A percentile compares a stretch with the other conserved stretches of the same genome.
Conservation (phyloP, 2,329 filamentous ascomycete species). For the Ceratocystis smalleyi region DNA sequence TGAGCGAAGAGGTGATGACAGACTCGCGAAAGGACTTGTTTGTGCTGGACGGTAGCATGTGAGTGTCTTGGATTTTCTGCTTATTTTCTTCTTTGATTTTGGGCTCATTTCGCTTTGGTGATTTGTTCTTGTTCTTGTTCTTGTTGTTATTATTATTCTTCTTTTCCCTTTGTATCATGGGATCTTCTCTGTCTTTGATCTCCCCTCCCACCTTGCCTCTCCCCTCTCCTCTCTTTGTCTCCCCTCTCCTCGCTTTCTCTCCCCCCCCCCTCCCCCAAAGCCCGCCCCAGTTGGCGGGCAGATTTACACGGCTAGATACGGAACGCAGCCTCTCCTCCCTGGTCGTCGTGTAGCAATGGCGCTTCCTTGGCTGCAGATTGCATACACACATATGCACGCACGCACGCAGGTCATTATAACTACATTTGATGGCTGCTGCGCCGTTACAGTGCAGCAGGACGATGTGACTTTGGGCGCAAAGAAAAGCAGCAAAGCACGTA, state of each 20-base stretch:
- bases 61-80: constrained; percentile 28
- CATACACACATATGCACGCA: neutral
- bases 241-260: no score
- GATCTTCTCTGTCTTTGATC: no score
- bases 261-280: no score
- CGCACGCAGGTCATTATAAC: neutral
- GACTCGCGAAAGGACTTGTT: constrained; percentile 79
- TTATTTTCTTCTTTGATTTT: neutral
- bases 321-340: neutral
- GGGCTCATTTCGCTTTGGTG: no score
- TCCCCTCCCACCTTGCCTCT: no score
- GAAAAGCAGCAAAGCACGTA: neutral
- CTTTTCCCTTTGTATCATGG: no score
- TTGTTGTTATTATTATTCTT: no score
- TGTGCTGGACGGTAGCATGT: constrained; percentile 77
- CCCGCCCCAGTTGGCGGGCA: neutral
- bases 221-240: no score
- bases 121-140: no score
- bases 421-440: neutral
- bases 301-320: neutral
- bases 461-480: neutral
- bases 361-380: neutral
- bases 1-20: constrained; percentile 71
- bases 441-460: neutral
- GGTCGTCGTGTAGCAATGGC: neutral